These are phyloP conservation scores for Thymus quinquecostatus DNA, from an alignment of 257 asterid species.

Conservation along the genomic window DNA sequence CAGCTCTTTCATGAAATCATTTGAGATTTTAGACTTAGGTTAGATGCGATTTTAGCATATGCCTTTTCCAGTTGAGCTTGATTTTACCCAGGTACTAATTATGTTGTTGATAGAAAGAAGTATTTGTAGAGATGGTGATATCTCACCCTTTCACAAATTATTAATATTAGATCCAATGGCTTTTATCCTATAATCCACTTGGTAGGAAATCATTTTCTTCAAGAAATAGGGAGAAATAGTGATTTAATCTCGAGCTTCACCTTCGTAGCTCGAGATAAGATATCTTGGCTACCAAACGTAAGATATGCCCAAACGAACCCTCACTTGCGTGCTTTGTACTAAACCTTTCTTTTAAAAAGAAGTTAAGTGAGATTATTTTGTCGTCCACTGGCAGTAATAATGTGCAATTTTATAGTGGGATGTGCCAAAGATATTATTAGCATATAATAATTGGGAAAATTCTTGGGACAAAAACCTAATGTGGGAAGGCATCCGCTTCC, in stretches of 20 bases:
- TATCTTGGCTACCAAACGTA: no score
- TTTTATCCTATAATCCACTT: conserved; percentile 5
- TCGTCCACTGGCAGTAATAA: background rate
- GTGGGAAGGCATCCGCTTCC: background rate
- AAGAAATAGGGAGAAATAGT: background rate
- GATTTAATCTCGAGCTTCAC: no score
- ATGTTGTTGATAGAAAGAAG: background rate
- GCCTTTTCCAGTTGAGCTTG: conserved; percentile 15
- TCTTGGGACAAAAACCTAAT: background rate
- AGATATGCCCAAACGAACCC: no score
- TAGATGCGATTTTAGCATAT: conserved; percentile 10
- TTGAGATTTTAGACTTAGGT: conserved; percentile 6
- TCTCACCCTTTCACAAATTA: no score
- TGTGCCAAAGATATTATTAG: background rate
- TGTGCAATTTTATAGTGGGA: background rate
- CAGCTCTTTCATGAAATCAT: conserved; percentile 19
- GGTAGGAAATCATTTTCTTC: background rate
- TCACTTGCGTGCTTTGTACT: no score
- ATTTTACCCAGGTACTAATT: background rate
- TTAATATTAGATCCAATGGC: background rate
- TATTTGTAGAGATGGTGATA: background rate
- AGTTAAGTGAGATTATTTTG: background rate
- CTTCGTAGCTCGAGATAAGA: no score
- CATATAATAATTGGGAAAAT: background rate
- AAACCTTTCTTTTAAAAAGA: background rate